These are phyloP conservation scores for Ophiostoma himal-ulmi DNA, from an alignment of 2,329 filamentous ascomycete genomes.

Conservation along the genomic window DNA sequence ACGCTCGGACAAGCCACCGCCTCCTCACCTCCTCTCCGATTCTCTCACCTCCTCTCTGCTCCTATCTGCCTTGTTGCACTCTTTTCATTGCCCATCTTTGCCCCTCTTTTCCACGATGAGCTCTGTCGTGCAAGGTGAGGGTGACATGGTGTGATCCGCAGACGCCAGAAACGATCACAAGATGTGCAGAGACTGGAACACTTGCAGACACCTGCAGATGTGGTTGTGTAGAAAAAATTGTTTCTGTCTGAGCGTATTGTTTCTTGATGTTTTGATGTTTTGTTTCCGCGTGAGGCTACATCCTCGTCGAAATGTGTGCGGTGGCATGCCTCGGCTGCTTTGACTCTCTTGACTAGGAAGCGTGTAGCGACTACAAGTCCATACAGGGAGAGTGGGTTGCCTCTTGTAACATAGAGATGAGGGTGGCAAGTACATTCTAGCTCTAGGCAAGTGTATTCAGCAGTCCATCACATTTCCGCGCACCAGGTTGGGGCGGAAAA, in stretches of 20 bases:
- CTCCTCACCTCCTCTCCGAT: neutral
- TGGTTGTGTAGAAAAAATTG: neutral
- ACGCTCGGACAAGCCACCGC: neutral
- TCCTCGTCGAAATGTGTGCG: neutral
- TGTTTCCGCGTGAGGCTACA: neutral
- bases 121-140: neutral
- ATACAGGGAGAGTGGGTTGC: neutral
- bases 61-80: neutral
- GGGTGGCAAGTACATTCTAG: neutral
- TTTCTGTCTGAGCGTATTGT: slow-evolving; percentile 6
- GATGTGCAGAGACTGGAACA: neutral
- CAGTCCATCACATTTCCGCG: neutral
- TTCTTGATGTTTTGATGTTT: neutral
- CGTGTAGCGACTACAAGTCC: neutral
- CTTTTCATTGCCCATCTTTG: neutral
- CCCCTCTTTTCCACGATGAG: neutral
- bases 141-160: neutral
- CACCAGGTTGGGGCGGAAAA: neutral
- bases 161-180: neutral
- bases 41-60: neutral
- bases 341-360: neutral
- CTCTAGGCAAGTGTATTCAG: neutral
- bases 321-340: neutral
- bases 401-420: neutral
- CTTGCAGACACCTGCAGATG: neutral